phyloP scores from a whole-genome alignment of 352 stramenopile species.

The Phytopythium mirpurense region DNA sequence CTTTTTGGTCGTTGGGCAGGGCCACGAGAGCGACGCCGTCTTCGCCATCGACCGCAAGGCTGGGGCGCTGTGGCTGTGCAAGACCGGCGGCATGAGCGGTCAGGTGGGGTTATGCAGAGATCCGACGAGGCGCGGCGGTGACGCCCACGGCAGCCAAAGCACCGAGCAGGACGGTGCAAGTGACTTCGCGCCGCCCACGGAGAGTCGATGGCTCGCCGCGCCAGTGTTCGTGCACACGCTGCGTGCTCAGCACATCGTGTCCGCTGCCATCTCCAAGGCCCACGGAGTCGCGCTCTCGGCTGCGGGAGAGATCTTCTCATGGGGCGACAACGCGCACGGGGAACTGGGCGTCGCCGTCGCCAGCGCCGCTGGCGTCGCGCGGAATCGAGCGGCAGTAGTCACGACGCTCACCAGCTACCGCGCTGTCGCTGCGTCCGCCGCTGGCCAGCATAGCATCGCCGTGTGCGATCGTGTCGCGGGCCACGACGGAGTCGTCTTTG shows the following conservation, averaged over 20 bases:
- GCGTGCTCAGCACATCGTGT: slow-evolving; percentile 47
- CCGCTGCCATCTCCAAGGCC: slow-evolving; percentile 40
- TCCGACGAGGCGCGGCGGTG: background rate
- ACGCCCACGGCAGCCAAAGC: slow-evolving; percentile 10
- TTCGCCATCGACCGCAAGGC: slow-evolving; percentile 49
- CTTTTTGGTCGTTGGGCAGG: slow-evolving; percentile 14
- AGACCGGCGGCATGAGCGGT: slow-evolving; percentile 54
- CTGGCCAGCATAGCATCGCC: slow-evolving; percentile 55
- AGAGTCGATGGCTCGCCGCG: slow-evolving; percentile 66
- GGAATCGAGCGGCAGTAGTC: slow-evolving; percentile 49
- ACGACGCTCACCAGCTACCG: slow-evolving; percentile 53
- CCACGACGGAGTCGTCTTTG: slow-evolving; percentile 58
- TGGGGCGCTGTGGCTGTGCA: slow-evolving; percentile 70
- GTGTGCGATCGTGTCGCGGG: slow-evolving; percentile 66
- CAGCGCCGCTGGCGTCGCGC: slow-evolving; percentile 39
- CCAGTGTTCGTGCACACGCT: slow-evolving; percentile 65
- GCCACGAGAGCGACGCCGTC: slow-evolving; percentile 60
- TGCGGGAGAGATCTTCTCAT: slow-evolving; percentile 90
- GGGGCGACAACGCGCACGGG: slow-evolving; percentile 93
- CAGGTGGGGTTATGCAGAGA: slow-evolving; percentile 51
- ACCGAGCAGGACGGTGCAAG: slow-evolving; percentile 15
- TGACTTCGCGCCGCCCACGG: slow-evolving; percentile 40
- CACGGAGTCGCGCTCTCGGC: slow-evolving; percentile 72
- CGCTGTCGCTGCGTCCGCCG: slow-evolving; percentile 46
- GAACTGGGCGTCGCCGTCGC: slow-evolving; percentile 49